Evolutionary conservation across 805 yeast species (phyloP).

Genomic region (Candida tibetensis): DNA sequence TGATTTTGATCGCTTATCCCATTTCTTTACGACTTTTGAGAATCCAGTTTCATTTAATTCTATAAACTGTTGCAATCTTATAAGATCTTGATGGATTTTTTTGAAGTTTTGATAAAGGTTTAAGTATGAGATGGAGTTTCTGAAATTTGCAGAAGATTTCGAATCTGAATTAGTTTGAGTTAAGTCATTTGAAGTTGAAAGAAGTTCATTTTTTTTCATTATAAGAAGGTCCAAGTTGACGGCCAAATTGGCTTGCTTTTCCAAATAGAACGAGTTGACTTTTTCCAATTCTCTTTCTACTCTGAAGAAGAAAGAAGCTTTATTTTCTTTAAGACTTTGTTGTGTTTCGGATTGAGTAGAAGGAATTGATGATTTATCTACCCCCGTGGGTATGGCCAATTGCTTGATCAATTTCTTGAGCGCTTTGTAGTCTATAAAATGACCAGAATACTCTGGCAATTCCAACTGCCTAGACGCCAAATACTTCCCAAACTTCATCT

Average conservation of each 20-base stretch:
- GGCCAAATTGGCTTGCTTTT: slow-evolving; percentile 85
- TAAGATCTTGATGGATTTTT: slow-evolving; percentile 84
- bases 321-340: slow-evolving; percentile 73
- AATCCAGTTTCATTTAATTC: slow-evolving; percentile 95
- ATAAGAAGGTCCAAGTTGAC: slow-evolving; percentile 73
- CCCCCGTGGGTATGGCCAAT: slow-evolving; percentile 48
- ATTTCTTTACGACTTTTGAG: slow-evolving; percentile 90
- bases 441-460: slow-evolving; percentile 90
- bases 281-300: slow-evolving; percentile 94
- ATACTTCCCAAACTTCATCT: slow-evolving; percentile 90
- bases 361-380: slow-evolving; percentile 14
- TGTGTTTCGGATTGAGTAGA: slow-evolving; percentile 29
- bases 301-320: slow-evolving; percentile 84
- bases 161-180: slow-evolving; percentile 5
- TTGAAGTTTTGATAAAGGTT: slow-evolving; percentile 86
- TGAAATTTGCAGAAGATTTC: slow-evolving; percentile 35
- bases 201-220: slow-evolving; percentile 61
- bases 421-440: slow-evolving; percentile 92
- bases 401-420: slow-evolving; percentile 88
- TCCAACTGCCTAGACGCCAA: slow-evolving; percentile 92
- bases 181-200: slow-evolving; percentile 16
- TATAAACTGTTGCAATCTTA: slow-evolving; percentile 86
- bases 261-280: slow-evolving; percentile 87
- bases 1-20: slow-evolving; percentile 96
- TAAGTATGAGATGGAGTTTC: slow-evolving; percentile 72